These are phyloP conservation scores for Fagus crenata DNA, from an alignment of 306 rosid species.

Conservation along the genomic window DNA sequence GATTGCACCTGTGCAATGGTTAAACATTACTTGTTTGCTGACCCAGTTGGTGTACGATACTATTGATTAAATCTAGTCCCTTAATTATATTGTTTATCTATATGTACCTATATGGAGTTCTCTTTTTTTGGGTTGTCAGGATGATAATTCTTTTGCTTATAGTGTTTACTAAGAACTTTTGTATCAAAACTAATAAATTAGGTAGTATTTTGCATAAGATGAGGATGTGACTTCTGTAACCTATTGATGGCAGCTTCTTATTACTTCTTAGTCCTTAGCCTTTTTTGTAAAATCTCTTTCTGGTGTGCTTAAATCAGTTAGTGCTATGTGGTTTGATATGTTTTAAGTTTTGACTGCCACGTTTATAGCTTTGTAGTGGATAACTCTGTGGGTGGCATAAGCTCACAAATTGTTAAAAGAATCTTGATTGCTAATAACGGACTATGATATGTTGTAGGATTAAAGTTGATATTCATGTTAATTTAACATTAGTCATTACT, in stretches of 20 bases:
- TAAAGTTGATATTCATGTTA: neutral
- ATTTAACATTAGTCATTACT: neutral
- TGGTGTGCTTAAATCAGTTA: neutral
- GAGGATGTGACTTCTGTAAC: neutral
- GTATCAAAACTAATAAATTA: neutral
- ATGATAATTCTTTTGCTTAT: neutral
- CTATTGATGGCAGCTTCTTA: neutral
- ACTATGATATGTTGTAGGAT: neutral
- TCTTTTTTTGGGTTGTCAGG: neutral
- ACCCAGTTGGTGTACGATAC: neutral
- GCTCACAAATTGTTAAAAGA: neutral
- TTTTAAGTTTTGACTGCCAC: neutral
- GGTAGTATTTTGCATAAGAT: neutral
- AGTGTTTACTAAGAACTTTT: neutral
- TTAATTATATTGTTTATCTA: neutral
- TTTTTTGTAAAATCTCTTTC: neutral
- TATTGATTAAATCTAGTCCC: neutral
- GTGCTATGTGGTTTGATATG: neutral
- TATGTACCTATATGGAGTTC: neutral
- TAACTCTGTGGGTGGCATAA: neutral
- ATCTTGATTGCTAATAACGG: neutral
- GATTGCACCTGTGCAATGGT: slow-evolving; percentile 4
- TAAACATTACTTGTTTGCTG: neutral
- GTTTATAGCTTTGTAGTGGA: neutral
- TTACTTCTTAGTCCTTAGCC: neutral